These are phyloP conservation scores for Ogataea pilisensis DNA, from an alignment of 805 yeast species.

Conservation along the genomic window DNA sequence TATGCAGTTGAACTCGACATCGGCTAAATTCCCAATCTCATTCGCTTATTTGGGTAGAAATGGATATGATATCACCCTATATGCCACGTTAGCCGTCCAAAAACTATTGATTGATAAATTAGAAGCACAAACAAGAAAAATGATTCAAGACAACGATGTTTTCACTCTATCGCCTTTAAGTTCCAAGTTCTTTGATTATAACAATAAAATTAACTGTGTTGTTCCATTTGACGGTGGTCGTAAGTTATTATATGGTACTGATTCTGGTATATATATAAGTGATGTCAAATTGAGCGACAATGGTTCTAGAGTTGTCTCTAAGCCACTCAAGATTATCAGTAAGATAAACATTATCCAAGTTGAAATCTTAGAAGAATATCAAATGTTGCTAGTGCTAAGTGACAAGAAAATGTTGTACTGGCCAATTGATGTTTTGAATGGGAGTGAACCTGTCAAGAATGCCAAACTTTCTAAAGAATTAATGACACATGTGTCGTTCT, in stretches of 20 bases:
- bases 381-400: slow-evolving; percentile 70
- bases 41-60: slow-evolving; percentile 50
- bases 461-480: slow-evolving; percentile 70
- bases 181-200: slow-evolving; percentile 68
- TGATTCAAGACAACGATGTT: slow-evolving; percentile 71
- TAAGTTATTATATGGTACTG: slow-evolving; percentile 85
- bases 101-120: slow-evolving; percentile 78
- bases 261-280: slow-evolving; percentile 81
- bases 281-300: slow-evolving; percentile 55
- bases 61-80: slow-evolving; percentile 50
- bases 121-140: slow-evolving; percentile 69
- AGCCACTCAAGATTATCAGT: slow-evolving; percentile 72
- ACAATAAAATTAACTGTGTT: slow-evolving; percentile 81
- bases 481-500: slow-evolving; percentile 82
- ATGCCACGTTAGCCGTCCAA: slow-evolving; percentile 60
- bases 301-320: slow-evolving; percentile 50
- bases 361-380: slow-evolving; percentile 89
- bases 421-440: slow-evolving; percentile 63
- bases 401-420: slow-evolving; percentile 80
- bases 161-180: slow-evolving; percentile 74
- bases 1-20: slow-evolving; percentile 21
- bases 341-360: slow-evolving; percentile 79
- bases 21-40: slow-evolving; percentile 43
- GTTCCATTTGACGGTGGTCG: slow-evolving; percentile 95
- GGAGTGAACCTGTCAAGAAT: slow-evolving; percentile 44